These are phyloP conservation scores for Vigna hirtella DNA, from an alignment of 306 rosid species.

Conservation along the genomic window DNA sequence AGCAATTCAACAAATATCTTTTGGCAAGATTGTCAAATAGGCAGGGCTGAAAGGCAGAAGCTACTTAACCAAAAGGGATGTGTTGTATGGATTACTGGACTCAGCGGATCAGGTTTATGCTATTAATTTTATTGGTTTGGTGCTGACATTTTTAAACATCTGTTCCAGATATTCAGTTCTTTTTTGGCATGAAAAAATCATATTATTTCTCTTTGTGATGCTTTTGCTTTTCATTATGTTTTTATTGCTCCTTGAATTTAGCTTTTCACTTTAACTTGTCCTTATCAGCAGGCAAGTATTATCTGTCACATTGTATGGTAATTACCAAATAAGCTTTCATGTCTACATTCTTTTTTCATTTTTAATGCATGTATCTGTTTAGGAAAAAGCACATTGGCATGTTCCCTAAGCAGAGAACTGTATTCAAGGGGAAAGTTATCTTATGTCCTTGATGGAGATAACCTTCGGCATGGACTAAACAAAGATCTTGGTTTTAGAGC, in stretches of 20 bases:
- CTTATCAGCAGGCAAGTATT: constrained; percentile 15
- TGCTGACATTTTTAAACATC: neutral
- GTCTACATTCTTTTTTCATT: constrained; percentile 2
- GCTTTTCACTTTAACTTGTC: constrained; percentile 16
- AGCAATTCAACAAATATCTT: constrained; percentile 77
- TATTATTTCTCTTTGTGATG: constrained; percentile 31
- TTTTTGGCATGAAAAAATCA: constrained; percentile 13
- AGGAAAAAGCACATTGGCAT: constrained; percentile 93
- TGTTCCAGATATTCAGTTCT: neutral
- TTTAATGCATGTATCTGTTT: constrained; percentile 15
- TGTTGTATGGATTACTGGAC: constrained; percentile 91
- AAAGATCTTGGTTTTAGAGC: constrained; percentile 77
- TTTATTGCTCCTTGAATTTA: constrained; percentile 34
- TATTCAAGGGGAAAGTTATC: constrained; percentile 72
- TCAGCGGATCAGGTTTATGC: constrained; percentile 85
- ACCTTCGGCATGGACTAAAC: constrained; percentile 87
- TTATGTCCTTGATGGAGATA: constrained; percentile 89
- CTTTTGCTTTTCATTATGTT: constrained; percentile 30
- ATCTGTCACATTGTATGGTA: constrained; percentile 19
- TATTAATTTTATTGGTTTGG: constrained; percentile 17
- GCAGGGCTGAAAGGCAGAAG: constrained; percentile 78
- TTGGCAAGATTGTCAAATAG: constrained; percentile 85
- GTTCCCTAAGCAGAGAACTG: constrained; percentile 71
- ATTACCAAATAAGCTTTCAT: constrained; percentile 11
- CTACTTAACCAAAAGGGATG: constrained; percentile 91